Base-by-base conservation (phyloP, 2,329 filamentous ascomycete species). In the Alternaria brassicae region DNA sequence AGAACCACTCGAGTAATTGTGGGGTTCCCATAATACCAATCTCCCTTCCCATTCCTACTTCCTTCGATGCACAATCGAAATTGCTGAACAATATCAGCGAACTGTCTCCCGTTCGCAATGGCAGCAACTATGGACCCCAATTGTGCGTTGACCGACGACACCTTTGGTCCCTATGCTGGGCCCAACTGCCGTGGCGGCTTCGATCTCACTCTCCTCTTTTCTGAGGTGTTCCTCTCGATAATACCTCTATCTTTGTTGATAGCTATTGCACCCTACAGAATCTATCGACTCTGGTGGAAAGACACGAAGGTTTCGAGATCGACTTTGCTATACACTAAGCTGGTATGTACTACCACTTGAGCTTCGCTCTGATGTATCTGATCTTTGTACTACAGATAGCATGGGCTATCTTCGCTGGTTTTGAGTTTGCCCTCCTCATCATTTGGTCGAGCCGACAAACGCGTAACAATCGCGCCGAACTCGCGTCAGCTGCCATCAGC, bases 191-290 rank as follows among this genome's bases (percentile, higher is more conserved):
- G 77, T 52, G 74, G 73, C 48, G 72, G 71, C 4, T 79, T 79
- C 48, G 77, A 79, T 42, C 78, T 79, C 42, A 78, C 77, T 15
- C 60, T 78, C 27, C 65, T 75, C 12, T 79, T 79, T 55, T 73
- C 77, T 42, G 71, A 77, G 25, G 48, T 71, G 9, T 63, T 78
- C 34, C 67, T 79, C 25, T 73, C 72, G 1, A 71, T 78, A 37
- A 32, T 67, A 17, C 75, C 75, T 21, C 56, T 74, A 9, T 65
- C 65, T 10, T 37, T 78, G 27, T 50, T 78, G n/a, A 55, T 78
- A 37, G 54, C 61, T 21, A 58, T 74, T 28, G 65, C 71, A 7
- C 73, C 74, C 6, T 62, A 70, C 40, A 65, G 74, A n/a, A 64
- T 75, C 13, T 49, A 66, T 51, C 69, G 67, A 19, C 67, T 79